These are phyloP conservation scores for Alternaria atra DNA, from an alignment of 2,329 filamentous ascomycete species.

Conservation along the genomic window DNA sequence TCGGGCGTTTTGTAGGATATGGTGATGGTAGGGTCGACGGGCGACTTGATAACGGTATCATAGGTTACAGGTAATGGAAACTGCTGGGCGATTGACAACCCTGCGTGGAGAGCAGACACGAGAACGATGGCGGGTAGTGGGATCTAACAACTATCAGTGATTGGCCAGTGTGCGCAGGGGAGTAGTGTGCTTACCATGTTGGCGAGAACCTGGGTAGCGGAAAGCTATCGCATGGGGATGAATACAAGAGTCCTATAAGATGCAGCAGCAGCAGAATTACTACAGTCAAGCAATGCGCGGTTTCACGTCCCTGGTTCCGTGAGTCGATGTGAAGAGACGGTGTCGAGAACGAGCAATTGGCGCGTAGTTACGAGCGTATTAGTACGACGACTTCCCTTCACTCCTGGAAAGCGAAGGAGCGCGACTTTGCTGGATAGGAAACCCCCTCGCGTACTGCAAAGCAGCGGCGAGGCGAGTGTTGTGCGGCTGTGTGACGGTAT, in stretches of 20 bases:
- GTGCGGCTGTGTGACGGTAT: not conserved
- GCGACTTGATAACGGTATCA: constrained; percentile 66
- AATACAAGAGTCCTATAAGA: constrained; percentile 14
- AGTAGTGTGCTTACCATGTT: constrained; percentile 12
- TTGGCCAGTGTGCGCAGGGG: not conserved
- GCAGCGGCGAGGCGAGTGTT: constrained; percentile 6
- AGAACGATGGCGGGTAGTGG: constrained; percentile 23
- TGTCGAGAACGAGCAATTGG: not conserved
- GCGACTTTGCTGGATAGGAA: not conserved
- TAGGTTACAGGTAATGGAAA: constrained; percentile 52
- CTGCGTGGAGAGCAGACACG: constrained; percentile 19
- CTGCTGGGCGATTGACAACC: constrained; percentile 50
- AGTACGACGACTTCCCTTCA: constrained; percentile 6
- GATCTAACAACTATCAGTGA: constrained; percentile 3
- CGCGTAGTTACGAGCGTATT: not conserved
- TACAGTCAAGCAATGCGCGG: constrained; percentile 1
- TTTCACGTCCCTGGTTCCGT: not conserved
- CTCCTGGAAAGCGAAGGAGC: not conserved
- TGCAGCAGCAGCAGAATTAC: not conserved
- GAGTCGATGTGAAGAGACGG: not conserved
- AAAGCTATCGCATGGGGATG: constrained; percentile 24
- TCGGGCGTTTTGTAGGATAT: constrained; percentile 73
- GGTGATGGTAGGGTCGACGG: constrained; percentile 69
- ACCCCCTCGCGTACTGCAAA: constrained; percentile 2
- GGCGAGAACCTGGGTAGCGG: constrained; percentile 6